Evolutionary conservation across 2,329 filamentous ascomycete genomes (phyloP).

Genomic region (Fusarium metavorans): DNA sequence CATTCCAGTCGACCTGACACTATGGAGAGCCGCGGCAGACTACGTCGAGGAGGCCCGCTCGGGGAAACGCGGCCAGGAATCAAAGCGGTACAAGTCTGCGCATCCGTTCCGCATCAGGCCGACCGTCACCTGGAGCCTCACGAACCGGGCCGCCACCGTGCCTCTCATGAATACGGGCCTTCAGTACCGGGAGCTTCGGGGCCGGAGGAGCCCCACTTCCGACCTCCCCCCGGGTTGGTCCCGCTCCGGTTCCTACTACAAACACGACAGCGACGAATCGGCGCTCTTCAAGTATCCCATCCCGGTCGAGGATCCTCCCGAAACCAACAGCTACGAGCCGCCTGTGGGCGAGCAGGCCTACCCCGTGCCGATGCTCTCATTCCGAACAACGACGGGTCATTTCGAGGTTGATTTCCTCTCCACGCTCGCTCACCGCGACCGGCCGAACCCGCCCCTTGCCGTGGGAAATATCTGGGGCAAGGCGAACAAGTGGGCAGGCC

Average conservation of each 20-base stretch:
- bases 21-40: constrained; percentile 59
- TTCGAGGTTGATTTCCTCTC: constrained; percentile 57
- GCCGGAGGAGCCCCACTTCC: constrained; percentile 46
- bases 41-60: constrained; percentile 55
- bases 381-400: constrained; percentile 53
- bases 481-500: constrained; percentile 54
- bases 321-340: constrained; percentile 46
- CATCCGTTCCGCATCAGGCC: constrained; percentile 55
- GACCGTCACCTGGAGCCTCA: constrained; percentile 55
- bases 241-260: constrained; percentile 51
- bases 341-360: constrained; percentile 47
- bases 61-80: constrained; percentile 46
- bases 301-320: constrained; percentile 52
- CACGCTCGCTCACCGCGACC: constrained; percentile 51
- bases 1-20: constrained; percentile 54
- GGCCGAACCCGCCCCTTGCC: constrained; percentile 54
- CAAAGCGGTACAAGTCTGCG: constrained; percentile 52
- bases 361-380: constrained; percentile 55
- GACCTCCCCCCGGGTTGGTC: constrained; percentile 56
- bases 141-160: constrained; percentile 51
- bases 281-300: constrained; percentile 58
- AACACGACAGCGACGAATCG: constrained; percentile 54
- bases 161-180: constrained; percentile 54
- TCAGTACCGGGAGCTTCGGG: constrained; percentile 54
- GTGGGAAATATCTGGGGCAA: constrained; percentile 57